Percentiles rank a stretch among this genome's conserved stretches.
Evolutionary conservation across 139 green algal genomes (phyloP).

Genomic region (Chlorella ohadii): DNA sequence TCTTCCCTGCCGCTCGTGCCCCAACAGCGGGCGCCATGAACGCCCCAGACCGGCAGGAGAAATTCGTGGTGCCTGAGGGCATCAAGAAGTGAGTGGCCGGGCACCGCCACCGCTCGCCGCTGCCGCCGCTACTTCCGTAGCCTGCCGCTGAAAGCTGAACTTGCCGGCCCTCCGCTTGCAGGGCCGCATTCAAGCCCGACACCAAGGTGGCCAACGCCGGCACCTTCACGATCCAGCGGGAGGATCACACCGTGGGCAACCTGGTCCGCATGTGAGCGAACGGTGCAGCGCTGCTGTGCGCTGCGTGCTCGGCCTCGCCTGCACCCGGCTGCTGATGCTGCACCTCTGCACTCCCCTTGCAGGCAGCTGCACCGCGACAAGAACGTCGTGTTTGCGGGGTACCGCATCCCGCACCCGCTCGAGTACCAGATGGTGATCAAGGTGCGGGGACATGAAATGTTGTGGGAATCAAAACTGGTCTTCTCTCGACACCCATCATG

Average conservation of each 20-base stretch:
- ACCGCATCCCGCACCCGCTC: conserved; percentile 94
- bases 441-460: no score
- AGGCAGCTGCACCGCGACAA: conserved; percentile 75
- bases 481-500: no score
- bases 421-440: conserved; percentile 89
- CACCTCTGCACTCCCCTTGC: no score
- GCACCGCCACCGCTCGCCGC: neutral
- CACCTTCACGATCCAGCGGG: conserved; percentile 85
- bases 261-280: conserved; percentile 79
- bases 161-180: conserved; percentile 30
- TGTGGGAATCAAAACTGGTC: no score
- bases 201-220: conserved; percentile 90
- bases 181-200: conserved; percentile 80
- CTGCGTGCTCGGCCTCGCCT: neutral
- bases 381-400: conserved; percentile 91
- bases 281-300: neutral
- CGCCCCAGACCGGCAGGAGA: conserved; percentile 86
- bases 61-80: conserved; percentile 91
- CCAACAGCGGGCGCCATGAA: conserved; percentile 44
- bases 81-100: conserved; percentile 70
- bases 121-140: neutral
- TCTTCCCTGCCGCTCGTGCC: no score
- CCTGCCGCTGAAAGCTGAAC: neutral
- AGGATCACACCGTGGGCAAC: conserved; percentile 98
- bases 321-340: neutral